phyloP scores from a whole-genome alignment of 139 green algal species.

The Coccomyxa sp. region DNA sequence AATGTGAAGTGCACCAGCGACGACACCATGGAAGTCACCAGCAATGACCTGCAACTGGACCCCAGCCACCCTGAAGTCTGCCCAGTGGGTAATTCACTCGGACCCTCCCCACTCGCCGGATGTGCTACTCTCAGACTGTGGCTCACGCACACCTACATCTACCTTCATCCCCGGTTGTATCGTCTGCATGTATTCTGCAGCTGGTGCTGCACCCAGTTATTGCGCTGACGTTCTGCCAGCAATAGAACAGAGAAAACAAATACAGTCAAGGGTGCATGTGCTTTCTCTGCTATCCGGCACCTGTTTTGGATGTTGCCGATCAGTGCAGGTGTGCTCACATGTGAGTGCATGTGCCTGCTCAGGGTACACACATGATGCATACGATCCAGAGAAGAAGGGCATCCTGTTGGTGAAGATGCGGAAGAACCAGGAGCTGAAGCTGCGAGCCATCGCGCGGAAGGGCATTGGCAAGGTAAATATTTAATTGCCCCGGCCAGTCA shows the following conservation, averaged over 20 bases:
- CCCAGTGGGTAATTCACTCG: not conserved
- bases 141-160: not conserved
- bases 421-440: constrained; percentile 75
- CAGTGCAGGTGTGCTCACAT: not conserved
- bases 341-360: not conserved
- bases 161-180: not conserved
- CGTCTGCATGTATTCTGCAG: not conserved
- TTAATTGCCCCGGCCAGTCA: not conserved
- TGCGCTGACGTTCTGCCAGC: no score
- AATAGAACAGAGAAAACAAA: no score
- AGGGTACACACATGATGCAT: not conserved
- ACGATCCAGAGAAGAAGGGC: not conserved
- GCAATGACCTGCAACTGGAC: constrained; percentile 40
- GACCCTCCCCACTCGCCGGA: not conserved
- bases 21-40: constrained; percentile 71
- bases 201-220: not conserved
- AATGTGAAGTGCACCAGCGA: constrained; percentile 54
- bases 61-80: constrained; percentile 11
- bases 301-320: no score
- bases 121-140: not conserved
- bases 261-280: no score
- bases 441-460: constrained; percentile 79
- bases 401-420: constrained; percentile 86
- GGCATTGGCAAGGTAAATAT: constrained; percentile 76
- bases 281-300: no score